Conservation (phyloP, 768 basidiomycete genomes). For the Melanogaster broomeanus region DNA sequence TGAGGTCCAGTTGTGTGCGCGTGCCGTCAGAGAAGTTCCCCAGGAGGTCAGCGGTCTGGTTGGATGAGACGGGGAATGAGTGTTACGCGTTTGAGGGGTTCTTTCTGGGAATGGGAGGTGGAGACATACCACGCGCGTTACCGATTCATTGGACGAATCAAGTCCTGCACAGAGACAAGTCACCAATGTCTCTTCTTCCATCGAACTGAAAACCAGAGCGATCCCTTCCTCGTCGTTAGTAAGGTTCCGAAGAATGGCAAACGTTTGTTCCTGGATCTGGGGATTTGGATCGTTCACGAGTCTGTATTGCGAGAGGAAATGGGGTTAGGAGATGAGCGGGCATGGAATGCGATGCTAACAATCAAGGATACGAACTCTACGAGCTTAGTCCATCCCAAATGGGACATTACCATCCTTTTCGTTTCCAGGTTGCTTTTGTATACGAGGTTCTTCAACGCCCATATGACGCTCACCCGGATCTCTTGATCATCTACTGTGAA, state of each 20-base stretch:
- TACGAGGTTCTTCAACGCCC: constrained; percentile 86
- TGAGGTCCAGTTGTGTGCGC: constrained; percentile 47
- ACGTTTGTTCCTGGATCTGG: constrained; percentile 69
- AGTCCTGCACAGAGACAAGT: constrained; percentile 49
- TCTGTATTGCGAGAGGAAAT: constrained; percentile 34
- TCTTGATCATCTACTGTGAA: constrained; percentile 53
- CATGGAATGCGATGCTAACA: neutral
- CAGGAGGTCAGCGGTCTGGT: constrained; percentile 57
- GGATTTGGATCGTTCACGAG: constrained; percentile 54
- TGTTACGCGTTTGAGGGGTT: neutral
- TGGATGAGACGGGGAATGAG: neutral
- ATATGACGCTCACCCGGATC: constrained; percentile 71
- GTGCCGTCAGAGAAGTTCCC: constrained; percentile 71
- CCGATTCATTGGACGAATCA: constrained; percentile 51
- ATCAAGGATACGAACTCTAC: constrained; percentile 44
- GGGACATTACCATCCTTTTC: constrained; percentile 67
- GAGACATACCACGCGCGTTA: constrained; percentile 50
- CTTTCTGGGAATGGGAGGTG: neutral
- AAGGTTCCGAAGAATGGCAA: constrained; percentile 66
- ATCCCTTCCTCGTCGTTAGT: constrained; percentile 68
- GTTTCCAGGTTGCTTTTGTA: constrained; percentile 59
- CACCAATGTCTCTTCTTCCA: constrained; percentile 50
- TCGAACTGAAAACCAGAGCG: constrained; percentile 54
- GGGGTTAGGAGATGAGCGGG: neutral
- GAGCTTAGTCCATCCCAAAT: constrained; percentile 66